phyloP scores from a whole-genome alignment of 176 grass and related monocot species.

The barley (Hordeum vulgare) region DNA sequence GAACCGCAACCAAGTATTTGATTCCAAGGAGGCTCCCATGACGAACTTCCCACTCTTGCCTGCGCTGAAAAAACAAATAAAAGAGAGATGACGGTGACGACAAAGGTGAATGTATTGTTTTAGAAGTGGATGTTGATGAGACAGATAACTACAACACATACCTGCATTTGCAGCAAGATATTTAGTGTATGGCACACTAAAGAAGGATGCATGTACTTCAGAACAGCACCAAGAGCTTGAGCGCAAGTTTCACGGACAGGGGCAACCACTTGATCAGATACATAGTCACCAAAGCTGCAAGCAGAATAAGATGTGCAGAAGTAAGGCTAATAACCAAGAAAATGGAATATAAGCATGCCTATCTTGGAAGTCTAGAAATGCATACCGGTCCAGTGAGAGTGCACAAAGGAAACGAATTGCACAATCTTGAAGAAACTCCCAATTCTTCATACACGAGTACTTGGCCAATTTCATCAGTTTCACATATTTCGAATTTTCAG shows the following conservation, averaged over 20 bases:
- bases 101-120: slow-evolving; percentile 19
- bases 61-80: slow-evolving; percentile 86
- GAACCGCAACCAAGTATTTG: slow-evolving; percentile 95
- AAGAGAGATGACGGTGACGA: slow-evolving; percentile 3
- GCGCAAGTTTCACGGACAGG: slow-evolving; percentile 97
- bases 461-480: slow-evolving; percentile 73
- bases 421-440: slow-evolving; percentile 97
- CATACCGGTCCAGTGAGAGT: slow-evolving; percentile 96
- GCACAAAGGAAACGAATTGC: slow-evolving; percentile 96
- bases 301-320: slow-evolving; percentile 22
- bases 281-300: slow-evolving; percentile 95
- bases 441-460: slow-evolving; percentile 79
- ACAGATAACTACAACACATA: slow-evolving; percentile 39
- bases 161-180: slow-evolving; percentile 91
- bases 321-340: neutral
- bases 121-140: neutral
- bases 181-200: slow-evolving; percentile 89
- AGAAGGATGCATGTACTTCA: slow-evolving; percentile 95
- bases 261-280: slow-evolving; percentile 98
- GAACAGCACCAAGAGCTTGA: slow-evolving; percentile 94
- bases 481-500: slow-evolving; percentile 57
- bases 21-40: slow-evolving; percentile 98
- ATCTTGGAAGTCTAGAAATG: slow-evolving; percentile 17
- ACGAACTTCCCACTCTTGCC: slow-evolving; percentile 99
- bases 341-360: neutral